Evolutionary conservation across 345 rosid species (phyloP).

Genomic region (Acer saccharum): DNA sequence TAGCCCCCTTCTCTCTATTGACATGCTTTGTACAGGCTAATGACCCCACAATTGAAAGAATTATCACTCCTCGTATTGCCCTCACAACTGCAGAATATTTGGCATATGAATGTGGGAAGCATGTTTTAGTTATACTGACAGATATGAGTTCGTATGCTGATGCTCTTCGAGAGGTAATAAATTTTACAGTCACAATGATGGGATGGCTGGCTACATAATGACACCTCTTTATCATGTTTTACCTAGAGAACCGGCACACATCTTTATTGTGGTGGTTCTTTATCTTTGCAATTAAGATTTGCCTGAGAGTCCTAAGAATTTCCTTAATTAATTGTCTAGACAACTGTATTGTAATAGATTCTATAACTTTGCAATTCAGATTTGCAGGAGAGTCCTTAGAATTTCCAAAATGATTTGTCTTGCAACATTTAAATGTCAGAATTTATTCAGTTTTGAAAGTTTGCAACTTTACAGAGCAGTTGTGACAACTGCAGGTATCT

Average conservation of each 20-base stretch:
- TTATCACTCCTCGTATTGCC: slow-evolving; percentile 94
- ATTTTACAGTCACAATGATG: not conserved
- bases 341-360: not conserved
- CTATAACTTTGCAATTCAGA: not conserved
- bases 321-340: not conserved
- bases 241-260: not conserved
- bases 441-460: not conserved
- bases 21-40: slow-evolving; percentile 62
- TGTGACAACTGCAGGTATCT: slow-evolving; percentile 65
- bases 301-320: not conserved
- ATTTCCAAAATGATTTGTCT: not conserved
- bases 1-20: not conserved
- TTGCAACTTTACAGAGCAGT: not conserved
- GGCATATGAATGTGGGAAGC: slow-evolving; percentile 98
- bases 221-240: not conserved
- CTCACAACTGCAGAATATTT: slow-evolving; percentile 95
- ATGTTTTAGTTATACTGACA: slow-evolving; percentile 92
- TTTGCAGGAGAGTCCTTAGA: not conserved
- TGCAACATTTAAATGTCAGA: not conserved
- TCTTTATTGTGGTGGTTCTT: not conserved
- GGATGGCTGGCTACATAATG: not conserved
- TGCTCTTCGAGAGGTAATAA: slow-evolving; percentile 93
- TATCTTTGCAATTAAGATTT: not conserved
- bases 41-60: slow-evolving; percentile 97
- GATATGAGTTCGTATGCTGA: slow-evolving; percentile 99